Base-by-base conservation (phyloP, 192 early-diverging fungal genomes). In the Backusella parvicylindrica region DNA sequence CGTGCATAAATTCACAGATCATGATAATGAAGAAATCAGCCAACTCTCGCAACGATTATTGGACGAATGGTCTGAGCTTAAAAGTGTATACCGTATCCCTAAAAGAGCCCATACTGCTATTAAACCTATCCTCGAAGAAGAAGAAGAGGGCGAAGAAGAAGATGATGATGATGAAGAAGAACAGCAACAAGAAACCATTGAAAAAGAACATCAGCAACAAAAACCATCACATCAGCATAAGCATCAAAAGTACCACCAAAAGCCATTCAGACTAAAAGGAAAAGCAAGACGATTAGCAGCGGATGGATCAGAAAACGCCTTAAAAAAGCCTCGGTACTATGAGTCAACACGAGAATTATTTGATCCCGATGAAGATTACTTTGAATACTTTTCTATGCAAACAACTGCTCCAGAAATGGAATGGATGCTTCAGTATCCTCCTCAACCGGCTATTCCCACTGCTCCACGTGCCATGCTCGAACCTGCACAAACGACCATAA, bases 21-120 rank as follows among this genome's bases (percentile, higher is more conserved):
- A 82, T 18, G 82, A 81, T 1, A 83, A 92, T 65, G 78, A 84
- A 66, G 77, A 85, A 9, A 83, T 87, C 12, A 83, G 84, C 13
- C 70, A 77, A 30, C 68, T 86, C 64, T 89, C 89, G 3, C 71
- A 86, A 35, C 83, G 84, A 9, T 67, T 90, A 53, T 30, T 88
- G 18, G 81, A 75, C 2, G 76, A 84, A 35, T 90, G 89, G 89
- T 77, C 77, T n/a, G 75, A 82, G 9, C 71, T 90, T 8, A 87
- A 87, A 70, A 76, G 80, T 37, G 80, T 83, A 0, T 90, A 88
- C 41, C 80, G 86, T 26, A 90, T 90, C 43, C 89, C 89, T 28
- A 90, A 90, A 36, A 80, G 84, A 30, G 64, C 70, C 33, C 74
- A 31, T 65, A 28, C 68, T 11, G 21, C 38, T 6, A 60, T 23